Conservation (phyloP, 306 rosid species). For the Medicago ruthenica region DNA sequence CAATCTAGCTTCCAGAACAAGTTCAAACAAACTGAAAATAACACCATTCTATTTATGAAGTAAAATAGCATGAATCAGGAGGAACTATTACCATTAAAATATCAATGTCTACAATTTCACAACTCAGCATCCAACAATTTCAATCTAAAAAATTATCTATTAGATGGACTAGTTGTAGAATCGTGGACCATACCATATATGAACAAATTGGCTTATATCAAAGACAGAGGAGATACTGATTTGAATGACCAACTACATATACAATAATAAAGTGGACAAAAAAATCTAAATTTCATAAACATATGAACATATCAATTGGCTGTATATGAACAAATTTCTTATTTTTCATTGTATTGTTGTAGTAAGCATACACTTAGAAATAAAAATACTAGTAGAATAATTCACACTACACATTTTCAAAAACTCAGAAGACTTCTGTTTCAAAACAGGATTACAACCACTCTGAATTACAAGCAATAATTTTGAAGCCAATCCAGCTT, state of each 20-base stretch:
- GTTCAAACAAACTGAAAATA: not conserved
- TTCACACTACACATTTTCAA: slow-evolving; percentile 74
- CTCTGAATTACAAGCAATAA: slow-evolving; percentile 74
- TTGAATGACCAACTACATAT: slow-evolving; percentile 16
- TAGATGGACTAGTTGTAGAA: not conserved
- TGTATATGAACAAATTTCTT: slow-evolving; percentile 43
- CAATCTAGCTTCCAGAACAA: not conserved
- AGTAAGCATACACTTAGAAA: slow-evolving; percentile 78
- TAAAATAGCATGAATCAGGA: not conserved
- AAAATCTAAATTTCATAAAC: slow-evolving; percentile 30
- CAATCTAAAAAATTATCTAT: not conserved
- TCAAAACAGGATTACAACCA: slow-evolving; percentile 65
- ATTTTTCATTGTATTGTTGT: slow-evolving; percentile 74
- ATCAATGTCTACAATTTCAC: slow-evolving; percentile 25
- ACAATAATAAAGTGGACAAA: not conserved
- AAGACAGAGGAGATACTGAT: slow-evolving; percentile 2
- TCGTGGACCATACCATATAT: not conserved
- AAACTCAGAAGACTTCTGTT: slow-evolving; percentile 69
- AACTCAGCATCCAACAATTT: slow-evolving; percentile 24
- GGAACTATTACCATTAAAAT: not conserved
- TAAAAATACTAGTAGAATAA: slow-evolving; percentile 63
- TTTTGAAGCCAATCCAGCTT: slow-evolving; percentile 72
- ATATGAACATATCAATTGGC: slow-evolving; percentile 41
- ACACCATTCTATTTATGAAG: not conserved
- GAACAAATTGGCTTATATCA: not conserved